Evolutionary conservation across 2,329 filamentous ascomycete genomes (phyloP), one percentile per base, ranked within the genome.

Genomic region (Pseudogymnoascus sp.): DNA sequence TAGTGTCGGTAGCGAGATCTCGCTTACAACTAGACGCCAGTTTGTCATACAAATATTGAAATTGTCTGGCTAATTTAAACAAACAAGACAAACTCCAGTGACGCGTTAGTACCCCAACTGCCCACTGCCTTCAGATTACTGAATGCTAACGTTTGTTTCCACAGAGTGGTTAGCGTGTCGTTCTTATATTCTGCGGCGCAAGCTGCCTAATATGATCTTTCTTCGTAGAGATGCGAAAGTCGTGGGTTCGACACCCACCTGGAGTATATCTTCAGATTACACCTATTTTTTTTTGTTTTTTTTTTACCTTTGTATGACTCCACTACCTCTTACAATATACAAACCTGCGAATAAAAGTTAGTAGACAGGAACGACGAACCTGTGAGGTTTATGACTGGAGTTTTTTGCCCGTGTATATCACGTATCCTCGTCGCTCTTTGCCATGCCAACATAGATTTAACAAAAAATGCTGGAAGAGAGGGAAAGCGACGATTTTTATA

Each of bases 101-200:
- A 57, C 51, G 51, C 51, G 51, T 57, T 57, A 57, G 51, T 57
- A 57, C 28, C 51, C 51, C 51, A 57, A 57, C 51, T 57, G 51
- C 51, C 51, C 51, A 57, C 51, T 57, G 51, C 51, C 51, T 57
- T 57, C 51, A 57, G 51, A 11, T 34, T 57, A 57, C 51, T 57
- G 51, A 57, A 57, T 57, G 51, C 51, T 57, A 57, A 57, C 51
- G 51, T 57, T 57, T 57, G 51, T 57, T 57, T 34, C 51, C 51
- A 73, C 72, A 71, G 71, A 75, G 73, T 73, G 72, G 72, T 73
- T 75, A 75, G 72, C 72, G 73, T 72, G 70, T 74, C 73, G 73
- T 75, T 75, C 73, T 75, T 75, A 75, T 75, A 75, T 70, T 70
- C 64, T 64, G 57, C 64, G 64, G 65, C 63, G 51, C 64, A 67